Percentiles rank a stretch among this genome's conserved stretches.
Conservation (phyloP, 2,329 filamentous ascomycete species). For the Rhytidhysteron rufulum region DNA sequence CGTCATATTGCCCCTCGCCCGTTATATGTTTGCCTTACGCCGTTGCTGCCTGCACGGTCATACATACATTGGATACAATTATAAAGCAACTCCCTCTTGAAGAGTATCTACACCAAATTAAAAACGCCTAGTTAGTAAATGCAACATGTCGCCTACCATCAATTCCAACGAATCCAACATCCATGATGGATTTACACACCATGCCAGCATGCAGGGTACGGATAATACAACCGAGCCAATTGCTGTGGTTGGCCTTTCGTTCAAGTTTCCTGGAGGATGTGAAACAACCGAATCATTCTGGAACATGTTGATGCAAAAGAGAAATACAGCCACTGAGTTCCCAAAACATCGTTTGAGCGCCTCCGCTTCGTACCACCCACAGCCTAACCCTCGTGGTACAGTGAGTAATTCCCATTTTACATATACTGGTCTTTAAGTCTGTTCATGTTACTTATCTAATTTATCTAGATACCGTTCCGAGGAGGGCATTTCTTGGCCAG, state of each 20-base stretch:
- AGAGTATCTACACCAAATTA: no score
- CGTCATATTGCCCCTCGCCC: no score
- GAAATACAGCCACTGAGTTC: slow-evolving; percentile 17
- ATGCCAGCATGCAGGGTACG: neutral
- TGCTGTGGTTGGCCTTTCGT: slow-evolving; percentile 12
- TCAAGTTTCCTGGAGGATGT: slow-evolving; percentile 7
- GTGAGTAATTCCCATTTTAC: neutral
- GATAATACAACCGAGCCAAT: slow-evolving; percentile 6
- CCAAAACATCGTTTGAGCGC: neutral
- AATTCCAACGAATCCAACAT: no score
- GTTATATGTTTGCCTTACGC: no score
- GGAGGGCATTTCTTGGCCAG: slow-evolving; percentile 17
- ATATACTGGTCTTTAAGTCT: no score
- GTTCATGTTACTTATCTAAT: no score
- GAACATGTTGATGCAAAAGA: slow-evolving; percentile 19
- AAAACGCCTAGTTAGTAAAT: no score
- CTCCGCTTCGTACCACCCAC: neutral
- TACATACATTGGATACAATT: no score
- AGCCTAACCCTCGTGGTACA: neutral
- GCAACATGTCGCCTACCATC: no score
- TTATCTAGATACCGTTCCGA: neutral
- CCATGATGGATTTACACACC: no score
- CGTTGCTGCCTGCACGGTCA: no score
- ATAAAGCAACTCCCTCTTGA: no score
- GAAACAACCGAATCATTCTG: slow-evolving; percentile 6